phyloP scores from a whole-genome alignment of 23 red algal genomes.

The Chondrus crispus region DNA sequence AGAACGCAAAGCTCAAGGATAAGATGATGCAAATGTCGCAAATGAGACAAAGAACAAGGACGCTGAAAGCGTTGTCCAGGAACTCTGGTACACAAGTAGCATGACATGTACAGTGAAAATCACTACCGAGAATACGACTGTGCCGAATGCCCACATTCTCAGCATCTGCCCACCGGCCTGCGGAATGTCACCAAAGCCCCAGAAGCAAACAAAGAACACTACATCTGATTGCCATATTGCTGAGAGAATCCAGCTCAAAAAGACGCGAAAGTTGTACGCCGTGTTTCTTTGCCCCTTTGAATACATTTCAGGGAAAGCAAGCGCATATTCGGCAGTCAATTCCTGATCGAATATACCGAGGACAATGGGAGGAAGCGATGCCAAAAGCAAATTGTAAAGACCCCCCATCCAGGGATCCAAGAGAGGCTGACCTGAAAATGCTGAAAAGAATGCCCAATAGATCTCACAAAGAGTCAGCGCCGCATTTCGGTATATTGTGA shows the following conservation, averaged over 20 bases:
- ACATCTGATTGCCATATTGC: slow-evolving; percentile 82
- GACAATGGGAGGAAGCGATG: slow-evolving; percentile 74
- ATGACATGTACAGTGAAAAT: slow-evolving; percentile 52
- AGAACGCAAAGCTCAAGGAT: background rate
- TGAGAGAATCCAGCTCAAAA: slow-evolving; percentile 67
- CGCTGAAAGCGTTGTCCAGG: slow-evolving; percentile 63
- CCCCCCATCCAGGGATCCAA: slow-evolving; percentile 87
- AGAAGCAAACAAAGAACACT: slow-evolving; percentile 64
- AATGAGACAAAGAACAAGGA: slow-evolving; percentile 37
- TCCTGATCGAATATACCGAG: slow-evolving; percentile 93
- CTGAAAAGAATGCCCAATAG: slow-evolving; percentile 69
- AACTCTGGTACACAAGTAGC: slow-evolving; percentile 59
- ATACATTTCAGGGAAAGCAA: slow-evolving; percentile 89
- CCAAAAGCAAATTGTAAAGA: slow-evolving; percentile 91
- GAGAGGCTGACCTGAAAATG: slow-evolving; percentile 79
- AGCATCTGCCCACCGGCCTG: slow-evolving; percentile 46
- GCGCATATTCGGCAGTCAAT: slow-evolving; percentile 71
- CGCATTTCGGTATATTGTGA: slow-evolving; percentile 90
- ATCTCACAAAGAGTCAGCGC: slow-evolving; percentile 69
- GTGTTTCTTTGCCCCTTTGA: slow-evolving; percentile 73
- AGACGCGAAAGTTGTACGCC: slow-evolving; percentile 62
- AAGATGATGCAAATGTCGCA: too few relatives aligned
- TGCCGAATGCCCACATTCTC: slow-evolving; percentile 69
- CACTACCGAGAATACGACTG: slow-evolving; percentile 43
- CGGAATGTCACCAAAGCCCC: slow-evolving; percentile 64